phyloP scores from a whole-genome alignment of 345 rosid species.

The Toxicodendron radicans region DNA sequence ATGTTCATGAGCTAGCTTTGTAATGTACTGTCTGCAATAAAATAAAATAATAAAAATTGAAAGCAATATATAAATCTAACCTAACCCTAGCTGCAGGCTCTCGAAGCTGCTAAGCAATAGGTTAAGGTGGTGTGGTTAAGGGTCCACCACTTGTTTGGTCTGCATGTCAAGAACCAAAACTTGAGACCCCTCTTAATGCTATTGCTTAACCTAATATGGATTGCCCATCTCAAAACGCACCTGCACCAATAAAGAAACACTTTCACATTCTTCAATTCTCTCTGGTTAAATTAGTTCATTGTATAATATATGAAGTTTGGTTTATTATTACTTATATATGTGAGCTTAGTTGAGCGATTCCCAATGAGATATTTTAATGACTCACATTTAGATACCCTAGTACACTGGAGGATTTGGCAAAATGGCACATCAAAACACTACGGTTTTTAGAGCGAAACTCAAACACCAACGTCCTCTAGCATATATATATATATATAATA shows the following conservation, averaged over 20 bases:
- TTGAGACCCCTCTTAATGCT: conserved; percentile 18
- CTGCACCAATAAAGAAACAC: neutral
- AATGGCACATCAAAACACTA: neutral
- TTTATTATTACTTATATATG: no score
- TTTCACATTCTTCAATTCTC: neutral
- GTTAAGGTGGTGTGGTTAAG: conserved; percentile 32
- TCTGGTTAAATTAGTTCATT: no score
- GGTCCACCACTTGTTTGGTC: conserved; percentile 20
- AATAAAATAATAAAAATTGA: neutral
- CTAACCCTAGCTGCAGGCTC: conserved; percentile 37
- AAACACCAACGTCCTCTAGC: no score
- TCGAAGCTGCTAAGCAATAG: conserved; percentile 25
- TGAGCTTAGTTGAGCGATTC: neutral
- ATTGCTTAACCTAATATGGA: conserved; percentile 29
- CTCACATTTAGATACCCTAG: neutral
- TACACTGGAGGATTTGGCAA: neutral
- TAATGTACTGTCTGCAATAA: neutral
- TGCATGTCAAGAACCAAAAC: conserved; percentile 20
- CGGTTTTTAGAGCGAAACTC: neutral
- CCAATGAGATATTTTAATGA: neutral
- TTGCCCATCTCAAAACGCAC: neutral
- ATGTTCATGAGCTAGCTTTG: neutral
- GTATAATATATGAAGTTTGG: no score
- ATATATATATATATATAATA: no score
- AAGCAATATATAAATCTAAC: neutral